These are phyloP conservation scores for Gomphus sp. DNA, from an alignment of 1,284 basidiomycete species.

Conservation along the genomic window DNA sequence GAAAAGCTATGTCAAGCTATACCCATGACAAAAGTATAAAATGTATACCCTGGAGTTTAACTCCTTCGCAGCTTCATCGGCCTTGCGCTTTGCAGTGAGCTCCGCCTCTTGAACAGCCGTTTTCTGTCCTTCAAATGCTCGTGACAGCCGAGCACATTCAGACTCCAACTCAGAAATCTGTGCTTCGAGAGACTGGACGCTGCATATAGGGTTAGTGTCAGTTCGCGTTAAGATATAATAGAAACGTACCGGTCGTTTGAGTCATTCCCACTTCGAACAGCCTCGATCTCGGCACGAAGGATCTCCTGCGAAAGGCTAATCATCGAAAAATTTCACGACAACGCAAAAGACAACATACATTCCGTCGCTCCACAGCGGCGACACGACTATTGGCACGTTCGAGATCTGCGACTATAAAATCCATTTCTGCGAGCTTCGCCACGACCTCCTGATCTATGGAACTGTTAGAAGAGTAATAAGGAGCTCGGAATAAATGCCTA, in stretches of 20 bases:
- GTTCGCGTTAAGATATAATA: not conserved
- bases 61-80: slow-evolving; percentile 56
- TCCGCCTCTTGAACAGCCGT: slow-evolving; percentile 42
- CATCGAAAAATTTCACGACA: not conserved
- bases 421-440: slow-evolving; percentile 81
- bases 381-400: slow-evolving; percentile 90
- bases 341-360: slow-evolving; percentile 38
- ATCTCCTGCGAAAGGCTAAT: slow-evolving; percentile 55
- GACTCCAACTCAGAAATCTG: slow-evolving; percentile 66
- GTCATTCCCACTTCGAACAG: slow-evolving; percentile 73
- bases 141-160: slow-evolving; percentile 63
- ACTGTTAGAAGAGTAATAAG: not conserved
- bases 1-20: not conserved
- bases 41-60: slow-evolving; percentile 44
- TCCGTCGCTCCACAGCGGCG: slow-evolving; percentile 85
- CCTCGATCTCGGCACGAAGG: slow-evolving; percentile 87
- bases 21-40: not conserved
- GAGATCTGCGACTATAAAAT: slow-evolving; percentile 88
- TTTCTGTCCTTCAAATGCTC: slow-evolving; percentile 65
- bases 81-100: slow-evolving; percentile 37
- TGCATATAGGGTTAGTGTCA: slow-evolving; percentile 20
- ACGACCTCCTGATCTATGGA: slow-evolving; percentile 83
- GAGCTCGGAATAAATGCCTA: slow-evolving; percentile 20
- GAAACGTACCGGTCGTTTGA: slow-evolving; percentile 57
- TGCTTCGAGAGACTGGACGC: slow-evolving; percentile 61